phyloP scores from a whole-genome alignment of 2,329 filamentous ascomycete species.

The Alternaria panax region DNA sequence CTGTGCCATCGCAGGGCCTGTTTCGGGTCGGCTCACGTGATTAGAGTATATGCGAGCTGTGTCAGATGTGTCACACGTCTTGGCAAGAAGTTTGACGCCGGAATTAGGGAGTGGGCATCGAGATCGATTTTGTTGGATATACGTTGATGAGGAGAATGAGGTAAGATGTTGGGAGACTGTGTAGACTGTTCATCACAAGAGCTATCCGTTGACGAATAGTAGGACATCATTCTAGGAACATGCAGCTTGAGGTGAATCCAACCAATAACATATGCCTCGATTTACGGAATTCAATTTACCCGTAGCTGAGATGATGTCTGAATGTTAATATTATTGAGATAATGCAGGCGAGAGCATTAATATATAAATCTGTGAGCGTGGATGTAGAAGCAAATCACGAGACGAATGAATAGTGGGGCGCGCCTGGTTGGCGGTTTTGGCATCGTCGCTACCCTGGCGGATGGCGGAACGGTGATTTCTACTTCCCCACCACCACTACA shows the following conservation, averaged over 20 bases:
- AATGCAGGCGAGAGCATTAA: too few relatives aligned
- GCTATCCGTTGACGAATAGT: neutral
- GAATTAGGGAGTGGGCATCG: neutral
- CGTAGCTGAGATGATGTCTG: too few relatives aligned
- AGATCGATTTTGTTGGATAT: neutral
- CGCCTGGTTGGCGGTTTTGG: neutral
- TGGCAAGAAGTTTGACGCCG: neutral
- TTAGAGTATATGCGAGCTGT: constrained; percentile 3
- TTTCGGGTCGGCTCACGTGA: constrained; percentile 10
- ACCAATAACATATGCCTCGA: neutral
- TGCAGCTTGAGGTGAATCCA: neutral
- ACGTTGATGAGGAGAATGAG: neutral
- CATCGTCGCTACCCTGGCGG: neutral
- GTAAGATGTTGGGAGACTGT: neutral
- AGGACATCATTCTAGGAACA: neutral
- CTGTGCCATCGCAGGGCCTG: constrained; percentile 1
- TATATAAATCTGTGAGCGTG: too few relatives aligned
- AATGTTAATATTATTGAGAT: too few relatives aligned
- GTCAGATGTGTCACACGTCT: constrained; percentile 5
- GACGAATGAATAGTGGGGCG: neutral
- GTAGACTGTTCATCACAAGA: neutral
- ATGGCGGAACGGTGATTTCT: neutral
- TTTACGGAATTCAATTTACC: neutral
- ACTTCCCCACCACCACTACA: neutral
- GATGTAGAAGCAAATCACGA: neutral